Percentiles rank a stretch among this genome's conserved stretches.
Evolutionary conservation across 306 rosid genomes (phyloP).

Genomic region (Parietaria judaica): DNA sequence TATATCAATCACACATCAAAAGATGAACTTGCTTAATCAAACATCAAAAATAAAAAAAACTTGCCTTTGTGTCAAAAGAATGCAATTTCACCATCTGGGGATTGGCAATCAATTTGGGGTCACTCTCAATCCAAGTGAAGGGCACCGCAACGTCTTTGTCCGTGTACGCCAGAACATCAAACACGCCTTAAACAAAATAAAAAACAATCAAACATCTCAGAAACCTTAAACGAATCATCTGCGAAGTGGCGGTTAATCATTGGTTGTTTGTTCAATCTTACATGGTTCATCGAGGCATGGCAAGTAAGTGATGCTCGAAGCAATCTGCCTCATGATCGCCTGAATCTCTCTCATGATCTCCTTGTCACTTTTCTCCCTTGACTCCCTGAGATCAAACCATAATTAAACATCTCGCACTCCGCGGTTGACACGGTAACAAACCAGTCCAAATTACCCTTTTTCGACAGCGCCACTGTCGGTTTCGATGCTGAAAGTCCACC

Average conservation of each 20-base stretch:
- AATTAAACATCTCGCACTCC: too few relatives aligned
- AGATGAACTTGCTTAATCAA: too few relatives aligned
- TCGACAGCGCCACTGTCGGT: constrained; percentile 82
- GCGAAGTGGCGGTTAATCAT: too few relatives aligned
- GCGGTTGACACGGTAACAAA: too few relatives aligned
- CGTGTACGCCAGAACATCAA: constrained; percentile 95
- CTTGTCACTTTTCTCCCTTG: constrained; percentile 95
- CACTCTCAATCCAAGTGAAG: constrained; percentile 95
- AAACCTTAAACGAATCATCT: background rate
- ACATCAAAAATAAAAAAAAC: too few relatives aligned
- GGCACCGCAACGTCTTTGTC: constrained; percentile 85
- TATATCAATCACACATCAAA: constrained; percentile 1
- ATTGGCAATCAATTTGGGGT: constrained; percentile 89
- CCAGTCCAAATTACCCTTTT: constrained; percentile 40
- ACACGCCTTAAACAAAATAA: constrained; percentile 44
- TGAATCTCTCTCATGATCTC: constrained; percentile 99
- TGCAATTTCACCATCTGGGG: constrained; percentile 99
- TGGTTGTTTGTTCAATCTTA: constrained; percentile 42
- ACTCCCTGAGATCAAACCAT: constrained; percentile 33
- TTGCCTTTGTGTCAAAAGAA: constrained; percentile 94
- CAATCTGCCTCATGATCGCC: constrained; percentile 98
- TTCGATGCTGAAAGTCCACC: constrained; percentile 99
- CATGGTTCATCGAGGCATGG: constrained; percentile 97
- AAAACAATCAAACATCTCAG: too few relatives aligned
- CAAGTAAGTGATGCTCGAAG: constrained; percentile 94